Percentiles rank a stretch among this genome's conserved stretches.
These are phyloP conservation scores for Pseudohyphozyma bogoriensis DNA, from an alignment of 768 basidiomycete genomes.

Conservation along the genomic window DNA sequence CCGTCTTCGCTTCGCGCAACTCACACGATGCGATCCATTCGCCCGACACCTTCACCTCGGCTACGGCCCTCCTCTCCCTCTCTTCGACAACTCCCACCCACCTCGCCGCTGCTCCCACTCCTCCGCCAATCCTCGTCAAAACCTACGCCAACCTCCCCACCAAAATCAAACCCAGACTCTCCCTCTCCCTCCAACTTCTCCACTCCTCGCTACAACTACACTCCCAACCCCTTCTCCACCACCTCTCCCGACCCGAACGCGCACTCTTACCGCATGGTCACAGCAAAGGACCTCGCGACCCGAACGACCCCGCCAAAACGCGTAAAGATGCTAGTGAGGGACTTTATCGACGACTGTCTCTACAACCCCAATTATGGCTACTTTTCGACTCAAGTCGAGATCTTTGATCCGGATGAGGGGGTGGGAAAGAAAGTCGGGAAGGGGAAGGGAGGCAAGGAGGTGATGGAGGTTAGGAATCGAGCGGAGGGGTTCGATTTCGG, in stretches of 20 bases:
- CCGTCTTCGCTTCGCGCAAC: too few species aligned
- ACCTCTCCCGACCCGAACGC: slow-evolving; percentile 12
- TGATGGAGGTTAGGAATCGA: background rate
- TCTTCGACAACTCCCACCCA: too few species aligned
- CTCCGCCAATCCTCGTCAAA: too few species aligned
- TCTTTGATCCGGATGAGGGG: slow-evolving; percentile 48
- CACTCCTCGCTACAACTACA: slow-evolving; percentile 77
- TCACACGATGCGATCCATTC: too few species aligned
- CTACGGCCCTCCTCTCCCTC: too few species aligned
- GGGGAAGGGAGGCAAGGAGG: background rate
- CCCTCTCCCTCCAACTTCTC: too few species aligned
- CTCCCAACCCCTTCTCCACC: slow-evolving; percentile 45
- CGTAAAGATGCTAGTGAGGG: slow-evolving; percentile 88
- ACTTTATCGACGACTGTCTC: slow-evolving; percentile 91
- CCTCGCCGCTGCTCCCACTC: too few species aligned
- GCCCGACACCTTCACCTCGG: too few species aligned
- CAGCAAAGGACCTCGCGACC: slow-evolving; percentile 58
- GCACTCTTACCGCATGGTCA: slow-evolving; percentile 48
- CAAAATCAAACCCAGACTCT: too few species aligned
- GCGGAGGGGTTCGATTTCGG: slow-evolving; percentile 54
- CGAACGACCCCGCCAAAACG: slow-evolving; percentile 54
- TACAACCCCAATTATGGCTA: slow-evolving; percentile 98
- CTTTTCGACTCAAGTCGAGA: slow-evolving; percentile 84
- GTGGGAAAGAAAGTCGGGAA: slow-evolving; percentile 40
- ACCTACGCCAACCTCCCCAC: too few species aligned